Base-by-base conservation (phyloP, 163 green algal species). In the Prototheca stagnorum region DNA sequence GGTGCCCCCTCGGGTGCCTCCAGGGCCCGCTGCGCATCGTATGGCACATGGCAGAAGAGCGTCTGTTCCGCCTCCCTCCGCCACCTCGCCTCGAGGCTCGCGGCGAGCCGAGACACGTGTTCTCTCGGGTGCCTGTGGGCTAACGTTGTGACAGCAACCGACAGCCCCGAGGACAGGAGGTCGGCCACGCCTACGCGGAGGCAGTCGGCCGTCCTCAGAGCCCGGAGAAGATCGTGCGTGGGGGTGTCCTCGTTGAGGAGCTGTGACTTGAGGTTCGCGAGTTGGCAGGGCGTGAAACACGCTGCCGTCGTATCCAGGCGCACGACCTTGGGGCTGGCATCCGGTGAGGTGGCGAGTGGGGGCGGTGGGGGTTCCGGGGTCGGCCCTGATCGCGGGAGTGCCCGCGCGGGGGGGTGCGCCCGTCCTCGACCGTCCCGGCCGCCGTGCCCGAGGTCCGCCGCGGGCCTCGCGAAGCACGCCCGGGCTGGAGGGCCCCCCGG, bases 161-260 rank as follows among this genome's bases (percentile, higher is more conserved):
- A 21, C 22, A 46, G 15, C 11, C 39, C 39, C 12, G 39, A 33
- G 39, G 12, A 4, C 39, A 7, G 4, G 8, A 59, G 24, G 51
- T 59, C 51, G 4, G 20, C 25, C 15, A 59, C 43, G 35, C 52
- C 42, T 43, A 59, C 43, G 42, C 43, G 41, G 43, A 53, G 52
- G 43, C 51, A 59, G 43, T 59, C 51, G 26, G 52, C 35, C 35
- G 51, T 56, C n/a, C 46, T 39, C 39, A 52, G 54, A 37, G 26
- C 28, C 31, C 46, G 31, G 19, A 47, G 53, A 39, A 51, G 54
- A 22, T 39, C 39, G 39, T 54, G 54, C 54, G 29, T 44, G 39
- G 15, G 20, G 9, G 14, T 25, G 14, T 34, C 9, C 5, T 6
- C 15, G 26, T 40, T 20, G 5, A 35, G 29, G 4, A 34, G 44